These are phyloP conservation scores for Colletotrichum lupini DNA, from an alignment of 2,329 filamentous ascomycete genomes.

Conservation along the genomic window DNA sequence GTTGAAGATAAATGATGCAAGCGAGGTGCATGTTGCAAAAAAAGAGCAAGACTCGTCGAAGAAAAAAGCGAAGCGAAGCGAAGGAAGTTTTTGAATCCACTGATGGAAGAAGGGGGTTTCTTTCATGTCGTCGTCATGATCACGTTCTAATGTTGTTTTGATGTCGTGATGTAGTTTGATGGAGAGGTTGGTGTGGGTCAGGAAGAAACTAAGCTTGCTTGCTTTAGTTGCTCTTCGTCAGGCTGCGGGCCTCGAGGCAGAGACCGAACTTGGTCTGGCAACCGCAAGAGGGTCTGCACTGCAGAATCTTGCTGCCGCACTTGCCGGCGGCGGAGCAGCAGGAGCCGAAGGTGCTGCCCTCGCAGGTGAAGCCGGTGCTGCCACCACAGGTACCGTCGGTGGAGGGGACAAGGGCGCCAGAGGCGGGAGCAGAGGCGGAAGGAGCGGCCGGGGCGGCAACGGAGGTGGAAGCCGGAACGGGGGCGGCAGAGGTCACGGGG, in stretches of 20 bases:
- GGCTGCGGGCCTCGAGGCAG: conserved; percentile 40
- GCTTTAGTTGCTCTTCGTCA: conserved; percentile 2
- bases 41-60: neutral
- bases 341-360: conserved; percentile 52
- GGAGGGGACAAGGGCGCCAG: conserved; percentile 44
- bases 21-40: neutral
- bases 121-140: conserved; percentile 13
- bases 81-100: neutral
- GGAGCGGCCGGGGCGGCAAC: conserved; percentile 10
- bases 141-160: neutral
- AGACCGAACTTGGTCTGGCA: conserved; percentile 50
- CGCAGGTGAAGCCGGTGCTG: conserved; percentile 51
- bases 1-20: conserved; percentile 1
- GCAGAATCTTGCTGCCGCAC: conserved; percentile 50
- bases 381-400: conserved; percentile 54
- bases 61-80: conserved; percentile 1
- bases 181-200: neutral
- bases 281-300: conserved; percentile 46
- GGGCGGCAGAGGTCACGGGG: neutral
- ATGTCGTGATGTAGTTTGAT: neutral
- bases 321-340: conserved; percentile 55
- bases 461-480: neutral
- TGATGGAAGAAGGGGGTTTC: neutral
- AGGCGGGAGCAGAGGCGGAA: conserved; percentile 11
- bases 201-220: neutral